Base-by-base conservation (phyloP, 495 filamentous ascomycete species). In the Lophiostoma macrostomum region DNA sequence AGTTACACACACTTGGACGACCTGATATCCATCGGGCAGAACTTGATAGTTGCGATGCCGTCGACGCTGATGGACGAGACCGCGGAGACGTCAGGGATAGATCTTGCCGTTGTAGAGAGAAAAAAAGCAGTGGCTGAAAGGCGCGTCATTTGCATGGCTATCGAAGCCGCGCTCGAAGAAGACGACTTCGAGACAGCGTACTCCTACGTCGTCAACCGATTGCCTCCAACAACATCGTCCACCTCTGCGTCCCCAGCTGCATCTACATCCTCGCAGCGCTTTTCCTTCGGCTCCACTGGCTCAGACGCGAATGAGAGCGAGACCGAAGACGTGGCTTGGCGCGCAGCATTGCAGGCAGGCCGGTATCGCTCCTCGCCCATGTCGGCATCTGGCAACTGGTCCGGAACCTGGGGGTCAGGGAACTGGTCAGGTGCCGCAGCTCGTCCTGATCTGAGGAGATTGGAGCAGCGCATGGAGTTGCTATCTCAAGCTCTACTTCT, bases 181-280 rank as follows among this genome's bases (percentile, higher is more conserved):
- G 81, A 93, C 61, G 93, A 98, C 64, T 97, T 97, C 58, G 91
- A 95, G 57, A 97, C 94, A 0, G 94, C 94, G 19, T 97, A 97
- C 70, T 95, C 90, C 11, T 96, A 93, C 70, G 86, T 95, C 28
- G 80, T 94, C 52, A 95, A 80, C 59, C 75, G 79, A 8, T 66
- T 86, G 3, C 53, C 54, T 8, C 53, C 61, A 6, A 24, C 52
- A 1, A 23, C 16, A 22, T 19, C 12, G 30, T 58, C 51, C n/a
- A 45, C 40, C 4, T 25, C 36, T 22, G 32, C 29, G 24, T 37
- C 50, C 6, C 50, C 20, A 1, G 35, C 52, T 24, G 35, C 23
- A 22, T 40, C 53, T 14, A 41, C 42, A 2, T 43, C 41, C 14
- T 53, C 50, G 11, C 34, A 34, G 27, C 8, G 39, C n/a, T 45